Evolutionary conservation across 768 basidiomycete species (phyloP), one percentile per base, ranked within the genome.

Genomic region (Leccinum obscurum): DNA sequence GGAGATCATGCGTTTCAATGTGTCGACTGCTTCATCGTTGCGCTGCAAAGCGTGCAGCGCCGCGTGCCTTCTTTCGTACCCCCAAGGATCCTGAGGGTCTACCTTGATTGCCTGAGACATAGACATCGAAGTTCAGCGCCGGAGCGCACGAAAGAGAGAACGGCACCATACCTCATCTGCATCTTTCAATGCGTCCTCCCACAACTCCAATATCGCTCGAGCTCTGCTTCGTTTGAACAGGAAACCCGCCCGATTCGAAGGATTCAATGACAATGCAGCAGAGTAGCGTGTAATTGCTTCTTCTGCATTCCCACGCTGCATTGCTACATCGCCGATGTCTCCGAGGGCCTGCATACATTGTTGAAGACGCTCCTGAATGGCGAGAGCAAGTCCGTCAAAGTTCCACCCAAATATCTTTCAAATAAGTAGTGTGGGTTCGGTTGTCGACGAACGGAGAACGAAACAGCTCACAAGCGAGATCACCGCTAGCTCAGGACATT

Each of bases 331-430:
- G 5, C 54, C 64, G 1, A 11, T 4, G 4, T 4, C 13, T 55
- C 59, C 56, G 3, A 58, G 14, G 1, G 14, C 8, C 22, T 8
- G 26, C 5, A 49, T 5, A 22, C 56, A 53, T 6, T 32, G 22
- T 44, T 13, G 32, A 46, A 63, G 41, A 2, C 20, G 51, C 6
- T 34, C 3, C 9, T 52, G 44, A 24, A 60, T 49, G 2, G 39
- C 48, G 8, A n/a, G 2, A 3, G 24, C 10, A 11, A 60, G 62
- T 14, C 39, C n/a, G 1, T 66, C 62, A 51, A 67, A 60, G n/a
- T 56, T n/a, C 65, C 65, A 66, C 0, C 58, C 65, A 30, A 63
- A 64, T 3, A 64, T 50, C 55, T 64, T 52, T 24, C 5, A 14
- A 55, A 15, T 1, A 14, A 55, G 13, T 1, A 24, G 6, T 6